phyloP scores from a whole-genome alignment of 2,329 filamentous ascomycete genomes.

The Paracamarosporium sp. region DNA sequence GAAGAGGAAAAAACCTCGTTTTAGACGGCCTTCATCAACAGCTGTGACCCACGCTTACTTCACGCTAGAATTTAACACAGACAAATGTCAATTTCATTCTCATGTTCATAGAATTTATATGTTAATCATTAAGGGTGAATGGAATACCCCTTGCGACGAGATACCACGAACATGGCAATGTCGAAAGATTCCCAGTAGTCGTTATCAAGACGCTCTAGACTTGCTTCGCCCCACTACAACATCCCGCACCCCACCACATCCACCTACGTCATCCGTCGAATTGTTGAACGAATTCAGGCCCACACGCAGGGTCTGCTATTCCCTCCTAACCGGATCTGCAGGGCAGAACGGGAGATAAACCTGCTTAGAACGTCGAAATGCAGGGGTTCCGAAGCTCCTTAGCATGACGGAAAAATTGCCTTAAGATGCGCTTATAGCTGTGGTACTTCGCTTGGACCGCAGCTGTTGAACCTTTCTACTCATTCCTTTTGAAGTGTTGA shows the following conservation, averaged over 20 bases:
- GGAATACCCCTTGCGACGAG: too few relatives aligned
- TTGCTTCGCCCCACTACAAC: background rate
- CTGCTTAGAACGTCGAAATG: slow-evolving; percentile 16
- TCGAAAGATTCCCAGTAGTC: background rate
- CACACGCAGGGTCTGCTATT: background rate
- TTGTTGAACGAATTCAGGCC: background rate
- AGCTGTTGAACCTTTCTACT: background rate
- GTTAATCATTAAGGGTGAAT: too few relatives aligned
- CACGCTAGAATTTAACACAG: too few relatives aligned
- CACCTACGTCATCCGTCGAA: slow-evolving; percentile 4
- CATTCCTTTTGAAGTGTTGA: background rate
- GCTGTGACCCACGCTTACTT: too few relatives aligned
- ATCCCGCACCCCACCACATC: background rate
- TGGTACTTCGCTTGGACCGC: background rate
- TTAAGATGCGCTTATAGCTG: slow-evolving; percentile 14
- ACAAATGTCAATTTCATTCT: too few relatives aligned
- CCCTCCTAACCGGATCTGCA: background rate
- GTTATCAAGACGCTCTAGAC: background rate
- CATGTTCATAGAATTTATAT: too few relatives aligned
- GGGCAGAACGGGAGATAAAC: slow-evolving; percentile 19
- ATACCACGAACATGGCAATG: background rate
- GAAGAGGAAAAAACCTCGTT: too few relatives aligned
- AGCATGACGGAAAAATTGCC: background rate
- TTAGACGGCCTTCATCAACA: too few relatives aligned
- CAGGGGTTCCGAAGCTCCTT: slow-evolving; percentile 1